Evolutionary conservation across 306 rosid species (phyloP), one percentile per base, ranked within the genome.

Genomic region (Sphenostylis stenocarpa): DNA sequence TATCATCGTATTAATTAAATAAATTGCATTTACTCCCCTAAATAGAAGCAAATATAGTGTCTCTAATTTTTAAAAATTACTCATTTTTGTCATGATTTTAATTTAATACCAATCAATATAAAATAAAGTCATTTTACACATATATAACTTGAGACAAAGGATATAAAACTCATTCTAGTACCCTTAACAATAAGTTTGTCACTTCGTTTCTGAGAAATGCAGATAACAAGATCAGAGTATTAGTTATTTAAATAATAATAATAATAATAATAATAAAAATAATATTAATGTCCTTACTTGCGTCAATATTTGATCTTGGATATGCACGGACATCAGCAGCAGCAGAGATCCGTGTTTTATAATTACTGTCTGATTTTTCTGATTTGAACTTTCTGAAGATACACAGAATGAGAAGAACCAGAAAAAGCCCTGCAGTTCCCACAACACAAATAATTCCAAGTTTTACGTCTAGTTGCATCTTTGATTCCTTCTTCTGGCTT

Each of bases 361-460:
- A 26, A 57, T 26, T 6, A 23, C 70, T 43, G 21, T 70, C 80
- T 47, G 45, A 38, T 44, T 78, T 84, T 53, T 84, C 72, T 53
- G 67, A n/a, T 48, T 80, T 77, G 68, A 38, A 34, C 63, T 84
- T 90, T 73, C 73, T 83, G 65, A 86, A 53, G 19, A 88, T 60
- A 73, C 83, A 73, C 73, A 80, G 17, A 87, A 88, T 20, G 73
- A 89, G 56, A 29, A 89, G 31, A 76, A 84, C 80, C 70, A 85
- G 55, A 76, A 90, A 5, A 36, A 31, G 72, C 31, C 20, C 90
- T 15, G 75, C 62, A 65, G 83, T 33, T 70, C 80, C 93, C 16
- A 82, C 87, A 21, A 82, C 71, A 53, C 89, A 96, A 56, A 88
- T 62, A 43, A 92, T 48, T 5, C 86, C 95, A 58, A 90, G 83